Base-by-base conservation (phyloP, 352 stramenopile species). In the Phytophthora fragariaefolia region DNA sequence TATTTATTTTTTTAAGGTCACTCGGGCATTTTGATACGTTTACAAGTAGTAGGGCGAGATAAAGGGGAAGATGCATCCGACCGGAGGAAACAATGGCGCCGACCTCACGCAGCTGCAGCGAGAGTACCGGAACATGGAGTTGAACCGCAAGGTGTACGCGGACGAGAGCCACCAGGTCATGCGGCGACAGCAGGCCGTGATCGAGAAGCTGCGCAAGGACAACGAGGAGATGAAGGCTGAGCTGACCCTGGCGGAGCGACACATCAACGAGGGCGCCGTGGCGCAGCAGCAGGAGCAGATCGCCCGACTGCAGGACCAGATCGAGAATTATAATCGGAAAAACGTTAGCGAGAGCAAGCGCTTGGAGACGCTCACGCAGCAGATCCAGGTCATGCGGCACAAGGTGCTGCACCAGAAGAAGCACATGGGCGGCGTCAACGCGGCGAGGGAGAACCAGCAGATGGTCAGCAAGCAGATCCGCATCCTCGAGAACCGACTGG, bases 61-160 rank as follows among this genome's bases (percentile, higher is more conserved):
- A 22, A 10, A 23, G 32, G n/a, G 3, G 2, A 62, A 52, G 43
- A 66, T 74, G 68, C 63, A 75, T 40, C 45, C 50, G 56, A 76
- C 40, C 2, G 55, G 66, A 48, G 57, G 77, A 36, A 82, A 80
- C 47, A 80, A 79, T 73, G 66, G 69, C 10, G 65, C 54, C 22
- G 58, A 98, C 73, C 80, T 98, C 47, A 84, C 88, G 71, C 89
- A 97, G 71, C 85, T 99, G 46, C 96, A 98, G 77, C 84, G 92
- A 32, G 94, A 98, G 76, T 98, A 98, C 67, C 88, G 93, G 52
- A 97, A 98, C 64, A 99, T 99, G 96, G 95, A 99, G 80, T 80
- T 97, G n/a, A 98, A 99, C 79, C 91, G 96, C 61, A 93, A 97
- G 45, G 96, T 93, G 43, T 97, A 97, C 55, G 90, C 94, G 13